These are phyloP conservation scores for Leishmania guyanensis DNA, from an alignment of 208 protist genomes.

Conservation along the genomic window DNA sequence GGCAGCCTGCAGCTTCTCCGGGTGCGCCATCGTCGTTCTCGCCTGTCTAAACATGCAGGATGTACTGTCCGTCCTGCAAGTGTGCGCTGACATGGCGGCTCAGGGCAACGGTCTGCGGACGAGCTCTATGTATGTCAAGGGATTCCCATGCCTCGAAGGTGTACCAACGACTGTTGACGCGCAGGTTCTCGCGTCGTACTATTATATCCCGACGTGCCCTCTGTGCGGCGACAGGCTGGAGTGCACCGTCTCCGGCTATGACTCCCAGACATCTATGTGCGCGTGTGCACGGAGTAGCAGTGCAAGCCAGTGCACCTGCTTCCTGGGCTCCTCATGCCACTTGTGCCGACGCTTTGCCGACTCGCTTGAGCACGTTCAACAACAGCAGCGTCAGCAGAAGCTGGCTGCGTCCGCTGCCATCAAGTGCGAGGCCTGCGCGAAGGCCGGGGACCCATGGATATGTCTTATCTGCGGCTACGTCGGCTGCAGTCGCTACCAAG, in stretches of 20 bases:
- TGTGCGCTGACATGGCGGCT: constrained; percentile 34
- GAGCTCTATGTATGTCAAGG: constrained; percentile 41
- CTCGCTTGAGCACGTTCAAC: constrained; percentile 21
- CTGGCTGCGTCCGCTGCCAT: constrained; percentile 15
- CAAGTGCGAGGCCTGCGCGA: constrained; percentile 68
- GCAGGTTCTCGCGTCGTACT: constrained; percentile 41
- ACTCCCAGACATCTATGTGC: constrained; percentile 46
- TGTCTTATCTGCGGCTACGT: constrained; percentile 92
- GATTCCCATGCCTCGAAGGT: constrained; percentile 35
- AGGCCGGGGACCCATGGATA: constrained; percentile 85
- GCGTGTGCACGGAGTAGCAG: constrained; percentile 28
- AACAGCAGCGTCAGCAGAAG: constrained; percentile 20
- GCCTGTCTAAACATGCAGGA: constrained; percentile 47
- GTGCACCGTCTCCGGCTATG: constrained; percentile 61
- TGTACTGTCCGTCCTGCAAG: constrained; percentile 49
- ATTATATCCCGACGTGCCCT: constrained; percentile 79
- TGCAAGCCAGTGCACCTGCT: constrained; percentile 45
- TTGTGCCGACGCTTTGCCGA: constrained; percentile 57
- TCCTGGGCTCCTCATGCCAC: constrained; percentile 54
- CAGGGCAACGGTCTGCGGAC: constrained; percentile 42
- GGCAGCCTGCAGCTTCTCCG: constrained; percentile 60
- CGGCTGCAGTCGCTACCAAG: constrained; percentile 92
- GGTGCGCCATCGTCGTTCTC: constrained; percentile 47
- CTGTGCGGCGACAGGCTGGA: constrained; percentile 83
- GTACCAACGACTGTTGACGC: constrained; percentile 6